Base-by-base conservation (phyloP, 306 rosid genomes). In the Dalbergia cultrata region DNA sequence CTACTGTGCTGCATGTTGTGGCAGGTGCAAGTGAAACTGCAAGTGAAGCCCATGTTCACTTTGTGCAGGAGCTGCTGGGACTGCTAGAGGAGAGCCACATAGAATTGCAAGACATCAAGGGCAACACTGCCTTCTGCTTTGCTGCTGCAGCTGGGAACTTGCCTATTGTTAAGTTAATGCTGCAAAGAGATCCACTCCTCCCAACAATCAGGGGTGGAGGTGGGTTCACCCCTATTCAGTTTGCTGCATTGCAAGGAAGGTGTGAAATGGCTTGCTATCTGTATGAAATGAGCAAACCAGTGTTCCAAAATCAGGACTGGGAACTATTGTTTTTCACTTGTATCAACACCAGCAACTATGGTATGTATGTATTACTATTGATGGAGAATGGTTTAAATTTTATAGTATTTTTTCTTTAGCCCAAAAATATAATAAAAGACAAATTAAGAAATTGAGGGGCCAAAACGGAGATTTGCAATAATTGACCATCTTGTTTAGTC, bases 181-280 rank as follows among this genome's bases (percentile, higher is more conserved):
- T 16, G 9, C 0, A 13, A 0, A 73, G 4, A 14, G n/a, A 69
- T 43, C 1, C 9, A 1, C 0, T 0, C 14, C 70, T 82, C 34
- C 67, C 76, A 1, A 2, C 0, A 7, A 47, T 21, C 1, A 78
- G 82, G 8, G 86, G 86, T 5, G 84, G 69, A 26, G 17, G 13
- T 0, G 82, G 63, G 5, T 0, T 17, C n/a, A 56, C 80, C 10
- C 86, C 89, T 19, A 3, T 86, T 37, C 71, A 78, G 0, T 53
- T 74, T 44, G 81, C 89, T 78, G 82, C 80, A 6, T 26, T 82
- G 50, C 84, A 86, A 35, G 89, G 84, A 74, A 78, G 54, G 61
- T 72, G 17, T 3, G 12, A 74, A 2, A 79, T 86, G 86, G 43
- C 82, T 21, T 1, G 18, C n/a, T 21, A 12, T 69, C 13, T 86